Conservation (phyloP, 495 filamentous ascomycete genomes). For the Trichoderma orchidacearum region DNA sequence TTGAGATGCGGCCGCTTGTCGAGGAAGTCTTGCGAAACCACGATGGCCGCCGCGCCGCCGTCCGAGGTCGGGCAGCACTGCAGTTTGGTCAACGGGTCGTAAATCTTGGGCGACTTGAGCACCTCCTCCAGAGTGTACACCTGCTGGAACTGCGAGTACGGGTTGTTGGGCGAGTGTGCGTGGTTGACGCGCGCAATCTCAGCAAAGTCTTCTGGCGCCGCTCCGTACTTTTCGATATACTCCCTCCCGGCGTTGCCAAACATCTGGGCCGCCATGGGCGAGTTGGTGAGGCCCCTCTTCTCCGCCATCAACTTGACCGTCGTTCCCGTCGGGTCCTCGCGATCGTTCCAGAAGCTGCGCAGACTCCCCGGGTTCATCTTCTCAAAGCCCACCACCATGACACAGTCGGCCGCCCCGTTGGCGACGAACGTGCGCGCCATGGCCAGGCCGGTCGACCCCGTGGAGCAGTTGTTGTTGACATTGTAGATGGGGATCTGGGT, state of each 20-base stretch:
- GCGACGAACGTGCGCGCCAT: conserved; percentile 74
- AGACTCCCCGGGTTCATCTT: conserved; percentile 93
- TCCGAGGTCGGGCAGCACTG: conserved; percentile 85
- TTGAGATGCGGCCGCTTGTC: conserved; percentile 73
- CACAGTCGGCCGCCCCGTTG: conserved; percentile 68
- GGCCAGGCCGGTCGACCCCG: conserved; percentile 74
- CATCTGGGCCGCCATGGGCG: conserved; percentile 78
- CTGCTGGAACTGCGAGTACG: conserved; percentile 91
- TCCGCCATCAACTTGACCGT: conserved; percentile 65
- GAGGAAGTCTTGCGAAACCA: conserved; percentile 82
- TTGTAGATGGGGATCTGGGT: conserved; percentile 93
- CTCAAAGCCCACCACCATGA: conserved; percentile 89
- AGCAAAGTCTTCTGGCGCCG: conserved; percentile 75
- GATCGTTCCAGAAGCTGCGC: conserved; percentile 66
- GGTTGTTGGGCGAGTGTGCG: conserved; percentile 78
- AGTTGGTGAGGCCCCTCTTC: conserved; percentile 65
- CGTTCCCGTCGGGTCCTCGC: conserved; percentile 60
- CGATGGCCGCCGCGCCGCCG: conserved; percentile 76
- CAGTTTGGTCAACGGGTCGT: conserved; percentile 49
- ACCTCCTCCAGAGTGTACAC: conserved; percentile 85
- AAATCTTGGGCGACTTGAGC: conserved; percentile 59
- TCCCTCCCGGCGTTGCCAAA: conserved; percentile 92
- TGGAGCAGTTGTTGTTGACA: conserved; percentile 97
- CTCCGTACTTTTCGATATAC: conserved; percentile 94
- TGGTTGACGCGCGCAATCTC: conserved; percentile 96